These are phyloP conservation scores for Boletus rubropictus DNA, from an alignment of 768 basidiomycete genomes.

Conservation along the genomic window DNA sequence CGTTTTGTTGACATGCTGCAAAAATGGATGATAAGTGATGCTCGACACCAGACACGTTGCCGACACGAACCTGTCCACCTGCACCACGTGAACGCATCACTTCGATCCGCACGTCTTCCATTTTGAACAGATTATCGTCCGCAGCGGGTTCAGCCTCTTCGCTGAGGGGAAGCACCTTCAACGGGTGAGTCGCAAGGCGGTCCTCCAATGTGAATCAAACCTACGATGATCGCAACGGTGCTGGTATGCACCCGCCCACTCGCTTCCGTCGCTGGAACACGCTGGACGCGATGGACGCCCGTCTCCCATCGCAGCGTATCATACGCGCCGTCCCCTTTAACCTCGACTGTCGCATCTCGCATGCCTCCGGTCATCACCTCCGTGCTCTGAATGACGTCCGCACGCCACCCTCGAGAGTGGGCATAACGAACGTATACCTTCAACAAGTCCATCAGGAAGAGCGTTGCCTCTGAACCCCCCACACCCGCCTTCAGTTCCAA, in stretches of 20 bases:
- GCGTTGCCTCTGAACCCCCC: neutral
- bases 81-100: constrained; percentile 97
- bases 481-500: constrained; percentile 73
- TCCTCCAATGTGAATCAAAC: constrained; percentile 7
- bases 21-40: neutral
- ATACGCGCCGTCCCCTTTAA: constrained; percentile 73
- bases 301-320: constrained; percentile 84
- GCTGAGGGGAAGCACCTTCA: constrained; percentile 73
- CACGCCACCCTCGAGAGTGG: constrained; percentile 52
- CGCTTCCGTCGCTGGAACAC: constrained; percentile 87
- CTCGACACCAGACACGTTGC: neutral
- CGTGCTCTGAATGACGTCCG: constrained; percentile 52
- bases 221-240: constrained; percentile 1
- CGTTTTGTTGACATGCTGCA: constrained; percentile 94
- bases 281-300: constrained; percentile 92
- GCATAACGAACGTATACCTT: constrained; percentile 49
- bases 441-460: constrained; percentile 68
- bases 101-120: constrained; percentile 86
- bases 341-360: constrained; percentile 74
- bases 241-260: constrained; percentile 89
- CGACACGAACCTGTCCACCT: constrained; percentile 74
- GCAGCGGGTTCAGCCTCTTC: constrained; percentile 53
- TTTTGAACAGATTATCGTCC: constrained; percentile 64
- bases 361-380: constrained; percentile 58
- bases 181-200: neutral